A percentile compares a stretch with the other conserved stretches of the same genome.
Evolutionary conservation across 1,139 yeast species (phyloP).

Genomic region (Blastobotrys niveus): DNA sequence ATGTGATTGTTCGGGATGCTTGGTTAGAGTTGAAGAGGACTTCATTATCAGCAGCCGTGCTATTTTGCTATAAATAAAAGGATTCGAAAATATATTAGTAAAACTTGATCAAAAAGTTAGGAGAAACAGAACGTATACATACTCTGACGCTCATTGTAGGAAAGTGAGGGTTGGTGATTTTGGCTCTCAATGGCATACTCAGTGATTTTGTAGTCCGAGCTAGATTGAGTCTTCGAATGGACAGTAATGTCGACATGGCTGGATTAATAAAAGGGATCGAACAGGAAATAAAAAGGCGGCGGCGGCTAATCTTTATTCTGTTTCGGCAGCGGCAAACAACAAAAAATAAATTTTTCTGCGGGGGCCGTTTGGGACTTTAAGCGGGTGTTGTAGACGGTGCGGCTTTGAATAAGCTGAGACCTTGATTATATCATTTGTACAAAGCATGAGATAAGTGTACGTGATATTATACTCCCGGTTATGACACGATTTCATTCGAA

Average conservation of each 20-base stretch:
- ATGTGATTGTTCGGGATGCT: conserved; percentile 65
- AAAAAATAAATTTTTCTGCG: background rate
- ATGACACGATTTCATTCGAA: too few species aligned
- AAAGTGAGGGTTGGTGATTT: conserved; percentile 22
- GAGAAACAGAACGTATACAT: conserved; percentile 1
- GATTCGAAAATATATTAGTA: too few species aligned
- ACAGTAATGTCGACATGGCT: background rate
- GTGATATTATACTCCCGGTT: too few species aligned
- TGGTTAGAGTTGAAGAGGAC: conserved; percentile 61
- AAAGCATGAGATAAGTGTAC: too few species aligned
- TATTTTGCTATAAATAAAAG: conserved; percentile 5
- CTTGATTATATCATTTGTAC: too few species aligned
- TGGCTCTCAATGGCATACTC: conserved; percentile 32
- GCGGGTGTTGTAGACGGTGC: too few species aligned
- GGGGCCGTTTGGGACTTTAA: background rate
- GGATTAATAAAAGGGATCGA: too few species aligned
- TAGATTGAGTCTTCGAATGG: background rate
- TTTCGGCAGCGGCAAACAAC: too few species aligned
- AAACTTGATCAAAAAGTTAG: background rate
- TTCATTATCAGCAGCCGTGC: conserved; percentile 46
- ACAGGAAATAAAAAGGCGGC: too few species aligned
- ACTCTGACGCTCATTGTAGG: conserved; percentile 5
- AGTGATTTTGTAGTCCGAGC: background rate
- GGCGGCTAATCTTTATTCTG: too few species aligned
- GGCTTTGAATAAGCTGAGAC: too few species aligned